Conservation (phyloP, 2,329 filamentous ascomycete genomes). For the Phoma sp. region DNA sequence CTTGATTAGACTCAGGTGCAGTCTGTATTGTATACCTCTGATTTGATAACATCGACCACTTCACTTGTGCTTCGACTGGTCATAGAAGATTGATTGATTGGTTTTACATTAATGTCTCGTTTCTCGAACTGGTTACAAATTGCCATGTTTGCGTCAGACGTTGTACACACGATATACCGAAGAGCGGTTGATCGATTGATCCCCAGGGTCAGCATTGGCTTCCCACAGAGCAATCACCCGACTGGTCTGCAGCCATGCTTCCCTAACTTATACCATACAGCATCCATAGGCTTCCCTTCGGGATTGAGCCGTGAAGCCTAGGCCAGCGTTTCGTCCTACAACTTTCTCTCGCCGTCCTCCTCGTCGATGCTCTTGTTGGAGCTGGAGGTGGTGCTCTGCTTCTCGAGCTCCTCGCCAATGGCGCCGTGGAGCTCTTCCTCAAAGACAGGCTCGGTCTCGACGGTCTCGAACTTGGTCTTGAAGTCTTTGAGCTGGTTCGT, state of each 20-base stretch:
- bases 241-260: conserved; percentile 27
- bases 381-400: conserved; percentile 59
- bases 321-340: conserved; percentile 35
- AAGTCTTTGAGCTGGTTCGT: conserved; percentile 75
- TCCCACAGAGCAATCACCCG: conserved; percentile 31
- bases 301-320: conserved; percentile 14
- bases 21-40: background rate
- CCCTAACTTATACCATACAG: conserved; percentile 5
- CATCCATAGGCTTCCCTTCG: conserved; percentile 14
- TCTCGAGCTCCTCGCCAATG: conserved; percentile 61
- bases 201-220: conserved; percentile 16
- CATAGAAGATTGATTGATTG: background rate
- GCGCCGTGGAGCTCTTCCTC: conserved; percentile 84
- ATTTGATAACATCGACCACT: background rate
- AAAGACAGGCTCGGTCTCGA: conserved; percentile 89
- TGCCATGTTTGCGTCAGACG: conserved; percentile 22
- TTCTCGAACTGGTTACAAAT: conserved; percentile 28
- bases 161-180: conserved; percentile 34
- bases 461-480: conserved; percentile 95
- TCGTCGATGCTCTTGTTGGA: conserved; percentile 65
- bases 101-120: background rate
- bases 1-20: background rate
- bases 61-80: background rate
- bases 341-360: conserved; percentile 57
- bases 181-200: conserved; percentile 10